Percentiles rank a stretch among this genome's conserved stretches.
Evolutionary conservation across 116 monocot species (phyloP).

Genomic region (Phalaenopsis hybrid): DNA sequence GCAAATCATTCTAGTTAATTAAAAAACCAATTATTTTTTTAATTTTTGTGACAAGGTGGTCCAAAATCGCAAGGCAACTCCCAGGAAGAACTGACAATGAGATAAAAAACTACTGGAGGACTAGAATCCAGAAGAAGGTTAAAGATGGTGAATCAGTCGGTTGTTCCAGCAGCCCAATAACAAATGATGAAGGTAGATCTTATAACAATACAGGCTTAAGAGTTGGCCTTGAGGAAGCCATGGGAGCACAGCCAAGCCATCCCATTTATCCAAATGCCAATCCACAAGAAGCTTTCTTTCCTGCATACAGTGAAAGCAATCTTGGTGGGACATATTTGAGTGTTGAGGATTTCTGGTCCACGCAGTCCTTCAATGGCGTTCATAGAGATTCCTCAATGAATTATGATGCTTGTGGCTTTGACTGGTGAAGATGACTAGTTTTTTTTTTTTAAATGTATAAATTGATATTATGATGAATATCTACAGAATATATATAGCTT

Average conservation of each 20-base stretch:
- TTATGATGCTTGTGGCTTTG: not conserved
- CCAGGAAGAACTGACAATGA: constrained; percentile 97
- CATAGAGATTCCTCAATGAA: not conserved
- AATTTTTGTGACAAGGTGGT: constrained; percentile 47
- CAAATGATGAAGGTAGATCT: constrained; percentile 22
- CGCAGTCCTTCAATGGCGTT: constrained; percentile 39
- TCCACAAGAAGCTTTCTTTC: not conserved
- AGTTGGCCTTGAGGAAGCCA: not conserved
- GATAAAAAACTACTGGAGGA: constrained; percentile 95
- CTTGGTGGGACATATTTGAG: constrained; percentile 50
- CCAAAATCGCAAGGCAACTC: constrained; percentile 88
- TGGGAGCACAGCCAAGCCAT: constrained; percentile 4
- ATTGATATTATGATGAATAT: not conserved
- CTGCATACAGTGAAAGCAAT: constrained; percentile 4
- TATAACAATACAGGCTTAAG: constrained; percentile 4
- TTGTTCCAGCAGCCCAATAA: constrained; percentile 13
- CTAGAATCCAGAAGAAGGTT: constrained; percentile 77
- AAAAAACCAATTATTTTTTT: too few relatives aligned
- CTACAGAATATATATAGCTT: not conserved
- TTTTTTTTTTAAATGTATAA: too few relatives aligned
- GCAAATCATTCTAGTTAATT: too few relatives aligned
- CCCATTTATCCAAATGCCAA: not conserved
- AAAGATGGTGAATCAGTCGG: constrained; percentile 37
- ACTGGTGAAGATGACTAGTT: too few relatives aligned
- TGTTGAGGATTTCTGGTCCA: constrained; percentile 69